Evolutionary conservation across 83 land plant genomes (phyloP).

Genomic region (Diphasiastrum complanatum): DNA sequence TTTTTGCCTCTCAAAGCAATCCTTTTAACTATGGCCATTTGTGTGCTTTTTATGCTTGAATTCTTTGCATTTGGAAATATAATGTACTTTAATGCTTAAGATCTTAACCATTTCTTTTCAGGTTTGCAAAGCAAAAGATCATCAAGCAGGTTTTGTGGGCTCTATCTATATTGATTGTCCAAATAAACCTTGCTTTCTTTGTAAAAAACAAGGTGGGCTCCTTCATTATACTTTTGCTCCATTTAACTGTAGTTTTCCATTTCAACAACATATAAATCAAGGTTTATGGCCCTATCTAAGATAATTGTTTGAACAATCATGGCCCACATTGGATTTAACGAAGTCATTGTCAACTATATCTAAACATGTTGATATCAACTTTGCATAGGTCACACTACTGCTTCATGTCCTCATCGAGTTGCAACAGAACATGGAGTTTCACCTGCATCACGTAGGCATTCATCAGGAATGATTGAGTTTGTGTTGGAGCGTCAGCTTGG

Average conservation of each 20-base stretch:
- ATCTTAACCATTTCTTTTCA: no score
- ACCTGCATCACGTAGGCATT: conserved; percentile 56
- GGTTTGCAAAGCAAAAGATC: conserved; percentile 88
- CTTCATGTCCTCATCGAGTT: conserved; percentile 83
- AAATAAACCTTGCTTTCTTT: conserved; percentile 83
- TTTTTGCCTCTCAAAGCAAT: no score
- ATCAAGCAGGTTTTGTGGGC: conserved; percentile 93
- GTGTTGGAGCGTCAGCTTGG: conserved; percentile 69
- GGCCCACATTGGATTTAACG: neutral
- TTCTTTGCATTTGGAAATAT: no score
- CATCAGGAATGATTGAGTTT: conserved; percentile 46
- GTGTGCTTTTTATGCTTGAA: no score
- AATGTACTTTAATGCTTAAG: no score
- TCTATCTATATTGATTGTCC: conserved; percentile 95
- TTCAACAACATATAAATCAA: neutral
- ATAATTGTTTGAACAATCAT: neutral
- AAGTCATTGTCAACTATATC: neutral
- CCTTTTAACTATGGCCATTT: no score
- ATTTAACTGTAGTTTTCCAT: neutral
- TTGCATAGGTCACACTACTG: conserved; percentile 82
- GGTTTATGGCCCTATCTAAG: no score
- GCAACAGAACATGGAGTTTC: conserved; percentile 81
- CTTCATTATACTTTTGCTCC: conserved; percentile 9
- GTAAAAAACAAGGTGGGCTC: conserved; percentile 77
- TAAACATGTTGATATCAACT: neutral